phyloP scores from a whole-genome alignment of 192 early-diverging fungal genomes.

The Linnemannia zychae region DNA sequence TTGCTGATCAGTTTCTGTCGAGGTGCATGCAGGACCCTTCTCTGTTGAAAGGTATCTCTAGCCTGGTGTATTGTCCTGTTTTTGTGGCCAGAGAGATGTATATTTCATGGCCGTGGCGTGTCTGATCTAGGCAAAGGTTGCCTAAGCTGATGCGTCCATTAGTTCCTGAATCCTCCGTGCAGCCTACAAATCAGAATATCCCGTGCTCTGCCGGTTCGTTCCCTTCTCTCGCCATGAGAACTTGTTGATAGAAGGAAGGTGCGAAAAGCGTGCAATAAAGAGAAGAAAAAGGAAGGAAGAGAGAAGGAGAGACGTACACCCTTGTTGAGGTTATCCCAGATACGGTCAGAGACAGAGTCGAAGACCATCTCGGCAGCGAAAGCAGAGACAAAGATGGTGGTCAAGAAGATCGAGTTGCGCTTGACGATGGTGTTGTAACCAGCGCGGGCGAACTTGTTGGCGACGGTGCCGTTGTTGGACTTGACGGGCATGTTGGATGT shows the following conservation, averaged over 20 bases:
- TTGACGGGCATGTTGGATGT: constrained; percentile 49
- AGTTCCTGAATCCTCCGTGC: not conserved
- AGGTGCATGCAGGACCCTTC: too few species aligned
- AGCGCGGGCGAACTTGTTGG: constrained; percentile 56
- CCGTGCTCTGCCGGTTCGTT: not conserved
- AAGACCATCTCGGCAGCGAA: constrained; percentile 82
- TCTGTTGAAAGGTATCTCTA: not conserved
- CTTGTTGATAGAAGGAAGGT: not conserved
- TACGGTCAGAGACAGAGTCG: constrained; percentile 68
- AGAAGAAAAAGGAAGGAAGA: not conserved
- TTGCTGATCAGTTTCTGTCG: not conserved
- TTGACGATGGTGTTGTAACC: constrained; percentile 77
- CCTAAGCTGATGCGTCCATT: not conserved
- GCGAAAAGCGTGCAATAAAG: not conserved
- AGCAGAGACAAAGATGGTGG: constrained; percentile 75
- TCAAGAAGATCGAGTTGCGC: constrained; percentile 78
- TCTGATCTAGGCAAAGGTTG: not conserved
- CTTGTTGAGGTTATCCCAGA: constrained; percentile 83
- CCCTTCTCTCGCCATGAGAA: not conserved
- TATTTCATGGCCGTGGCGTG: not conserved
- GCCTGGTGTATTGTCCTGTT: not conserved
- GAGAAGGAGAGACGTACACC: constrained; percentile 70
- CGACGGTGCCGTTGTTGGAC: constrained; percentile 52
- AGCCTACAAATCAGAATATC: not conserved
- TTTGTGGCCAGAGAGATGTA: not conserved